Conservation (phyloP, 108 stramenopile species). For the Fragilaria radians region DNA sequence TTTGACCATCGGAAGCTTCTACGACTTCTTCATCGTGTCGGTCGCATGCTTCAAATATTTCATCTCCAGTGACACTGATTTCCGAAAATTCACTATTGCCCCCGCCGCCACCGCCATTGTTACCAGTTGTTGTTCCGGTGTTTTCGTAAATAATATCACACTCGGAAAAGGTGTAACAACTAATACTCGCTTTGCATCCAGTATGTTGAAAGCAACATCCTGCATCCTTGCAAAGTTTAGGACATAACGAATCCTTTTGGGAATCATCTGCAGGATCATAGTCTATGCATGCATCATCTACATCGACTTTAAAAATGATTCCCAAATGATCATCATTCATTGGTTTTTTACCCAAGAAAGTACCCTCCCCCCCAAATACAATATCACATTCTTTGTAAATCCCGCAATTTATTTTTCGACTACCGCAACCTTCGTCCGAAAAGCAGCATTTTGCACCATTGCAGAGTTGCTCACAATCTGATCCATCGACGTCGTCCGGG, state of each 20-base stretch:
- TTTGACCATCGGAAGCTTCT: not conserved
- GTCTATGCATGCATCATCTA: not conserved
- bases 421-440: not conserved
- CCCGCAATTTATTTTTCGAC: not conserved
- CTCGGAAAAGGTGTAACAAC: not conserved
- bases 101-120: not conserved
- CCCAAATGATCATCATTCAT: not conserved
- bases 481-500: not conserved
- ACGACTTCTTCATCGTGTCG: not conserved
- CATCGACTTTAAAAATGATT: not conserved
- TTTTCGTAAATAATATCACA: not conserved
- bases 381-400: not conserved
- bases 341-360: not conserved
- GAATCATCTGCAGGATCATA: not conserved
- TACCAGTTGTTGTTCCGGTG: not conserved
- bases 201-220: not conserved
- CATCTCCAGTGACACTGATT: not conserved
- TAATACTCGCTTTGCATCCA: not conserved
- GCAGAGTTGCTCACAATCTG: not conserved
- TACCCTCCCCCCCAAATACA: not conserved
- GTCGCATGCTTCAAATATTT: not conserved
- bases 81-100: not conserved
- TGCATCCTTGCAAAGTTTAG: not conserved
- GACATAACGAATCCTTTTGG: not conserved
- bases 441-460: not conserved